Evolutionary conservation across 1,139 yeast species (phyloP).

Genomic region (Protomyces lactucae-debilis): DNA sequence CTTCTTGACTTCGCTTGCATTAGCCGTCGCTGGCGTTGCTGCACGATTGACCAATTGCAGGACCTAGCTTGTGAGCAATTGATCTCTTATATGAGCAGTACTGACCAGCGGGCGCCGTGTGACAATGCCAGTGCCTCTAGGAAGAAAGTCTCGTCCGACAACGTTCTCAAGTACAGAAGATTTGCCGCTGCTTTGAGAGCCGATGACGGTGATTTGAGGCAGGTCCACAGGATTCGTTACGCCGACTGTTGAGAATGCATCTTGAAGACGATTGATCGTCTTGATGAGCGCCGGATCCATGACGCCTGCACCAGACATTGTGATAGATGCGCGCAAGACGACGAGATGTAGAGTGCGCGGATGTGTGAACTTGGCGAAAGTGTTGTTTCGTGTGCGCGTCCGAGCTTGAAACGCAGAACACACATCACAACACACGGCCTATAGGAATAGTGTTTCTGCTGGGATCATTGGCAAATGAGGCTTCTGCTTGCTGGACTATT

Average conservation of each 20-base stretch:
- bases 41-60: constrained; percentile 36
- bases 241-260: constrained; percentile 87
- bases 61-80: constrained; percentile 27
- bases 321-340: neutral
- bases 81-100: too few species aligned
- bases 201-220: constrained; percentile 95
- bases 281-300: constrained; percentile 91
- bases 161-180: constrained; percentile 90
- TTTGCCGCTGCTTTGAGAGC: constrained; percentile 92
- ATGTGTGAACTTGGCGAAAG: too few species aligned
- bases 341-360: neutral
- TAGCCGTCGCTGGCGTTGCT: constrained; percentile 29
- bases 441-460: too few species aligned
- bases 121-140: constrained; percentile 82
- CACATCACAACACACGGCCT: too few species aligned
- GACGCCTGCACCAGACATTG: constrained; percentile 23
- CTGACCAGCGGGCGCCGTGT: constrained; percentile 82
- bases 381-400: too few species aligned
- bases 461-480: too few species aligned
- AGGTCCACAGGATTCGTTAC: constrained; percentile 54
- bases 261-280: constrained; percentile 89
- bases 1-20: constrained; percentile 31
- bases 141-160: constrained; percentile 91
- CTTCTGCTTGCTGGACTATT: neutral
- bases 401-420: too few species aligned